Base-by-base conservation (phyloP, 2,329 filamentous ascomycete genomes). In the Aureobasidium namibiae region DNA sequence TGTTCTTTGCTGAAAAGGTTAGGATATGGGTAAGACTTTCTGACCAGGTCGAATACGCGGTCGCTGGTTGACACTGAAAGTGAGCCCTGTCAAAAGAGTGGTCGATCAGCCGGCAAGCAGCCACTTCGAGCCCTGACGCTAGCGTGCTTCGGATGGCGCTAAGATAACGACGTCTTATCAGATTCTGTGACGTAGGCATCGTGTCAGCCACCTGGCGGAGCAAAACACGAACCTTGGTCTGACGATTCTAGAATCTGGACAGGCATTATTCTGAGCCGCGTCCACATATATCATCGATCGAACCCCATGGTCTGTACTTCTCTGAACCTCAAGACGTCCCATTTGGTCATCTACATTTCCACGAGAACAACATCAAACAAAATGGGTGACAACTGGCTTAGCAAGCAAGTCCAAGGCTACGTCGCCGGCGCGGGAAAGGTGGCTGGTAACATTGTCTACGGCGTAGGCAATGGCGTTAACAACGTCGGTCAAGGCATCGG, bases 401-500 rank as follows among this genome's bases (percentile, higher is more conserved):
- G 73, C 60, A 71, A 70, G 57, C 72, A 73, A 33, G 73, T 77
- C 9, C 74, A 76, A 64, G 68, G 69, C 63, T 72, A 67, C 31
- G 72, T 77, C 26, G 68, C 74, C 3, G 73, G 75, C 33, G 72
- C 75, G 5, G 76, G 77, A 42, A 76, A 73, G 64, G 73, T 74
- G 54, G 74, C 73, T 0, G 75, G 74, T 23, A 73, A 73, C 11
- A 69, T 75, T 23, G 69, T 78, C 23, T 72, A 71, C 21, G 69
- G 72, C 33, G 73, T 77, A 10, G 77, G 76, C 5, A 75, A 75
- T 63, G 73, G 74, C 42, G 74, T 80, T 48, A 77, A 76, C 50
- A 75, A 73, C 29, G 74, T 76, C 21, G 77, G 77, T 9, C 70
- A 70, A 60, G 76, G 76, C 7, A 69, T 77, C 38, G 75, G 75